Evolutionary conservation across 768 basidiomycete genomes (phyloP), one percentile per base, ranked within the genome.

Genomic region (Mycena alexandri): DNA sequence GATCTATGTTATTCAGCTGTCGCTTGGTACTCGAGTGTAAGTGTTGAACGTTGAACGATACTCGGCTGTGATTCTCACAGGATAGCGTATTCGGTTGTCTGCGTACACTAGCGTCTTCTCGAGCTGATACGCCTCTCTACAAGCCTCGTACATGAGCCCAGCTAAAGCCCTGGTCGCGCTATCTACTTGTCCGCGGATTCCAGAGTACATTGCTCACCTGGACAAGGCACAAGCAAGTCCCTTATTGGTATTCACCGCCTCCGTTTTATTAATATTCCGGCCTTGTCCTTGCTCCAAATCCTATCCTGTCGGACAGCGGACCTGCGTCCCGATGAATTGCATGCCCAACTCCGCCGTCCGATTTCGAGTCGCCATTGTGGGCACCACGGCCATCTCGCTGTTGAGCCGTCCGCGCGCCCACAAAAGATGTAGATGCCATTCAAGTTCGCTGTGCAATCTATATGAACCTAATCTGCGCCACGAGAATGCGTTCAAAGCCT

Each of bases 311-410:
- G 25, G 22, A 22, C 48, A 12, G 13, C 25, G 48, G 48, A 13
- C 48, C 48, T 19, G 16, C 38, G 46, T 47, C 46, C 21, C 25
- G 17, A 5, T 47, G 21, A n/a, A 47, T 24, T 6, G 16, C 47
- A 25, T 50, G 29, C 29, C 29, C 29, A 50, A 24, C 50, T 51
- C 50, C 36, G 13, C 33, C 38, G 22, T 25, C 14, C 22, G 14
- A 16, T 36, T 47, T 63, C n/a, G 16, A 61, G 36, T 63, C 53
- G 34, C 61, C 61, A 52, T 41, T 21, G 61, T 55, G 53, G 61
- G 61, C 19, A 44, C 61, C 11, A 22, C 53, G 33, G 61, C n/a
- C 22, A 55, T 34, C 36, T 54, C 53, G 55, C 25, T 38, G 52
- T 42, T 55, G 36, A 22, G 22, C 21, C 12, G 29, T 25, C 33